Evolutionary conservation across 805 yeast genomes (phyloP).

Genomic region (Ogataea degrootiae): DNA sequence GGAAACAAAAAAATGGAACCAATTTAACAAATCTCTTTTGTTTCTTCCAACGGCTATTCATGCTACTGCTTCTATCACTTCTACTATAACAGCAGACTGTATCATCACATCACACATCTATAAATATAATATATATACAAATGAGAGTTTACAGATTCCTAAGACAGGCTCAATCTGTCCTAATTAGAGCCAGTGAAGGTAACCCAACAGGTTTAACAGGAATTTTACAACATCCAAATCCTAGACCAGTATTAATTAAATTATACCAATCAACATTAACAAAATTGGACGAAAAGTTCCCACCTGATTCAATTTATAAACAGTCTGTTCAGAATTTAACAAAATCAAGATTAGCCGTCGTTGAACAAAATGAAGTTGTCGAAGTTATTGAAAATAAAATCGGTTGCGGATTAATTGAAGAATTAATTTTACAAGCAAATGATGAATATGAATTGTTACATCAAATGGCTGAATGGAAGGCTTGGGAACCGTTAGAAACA

Average conservation of each 20-base stretch:
- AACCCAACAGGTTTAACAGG: constrained; percentile 83
- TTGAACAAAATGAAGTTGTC: constrained; percentile 54
- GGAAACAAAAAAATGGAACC: no score
- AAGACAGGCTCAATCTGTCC: constrained; percentile 40
- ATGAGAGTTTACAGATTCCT: constrained; percentile 33
- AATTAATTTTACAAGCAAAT: constrained; percentile 73
- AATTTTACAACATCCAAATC: constrained; percentile 72
- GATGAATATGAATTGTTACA: constrained; percentile 70
- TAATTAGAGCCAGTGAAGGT: constrained; percentile 56
- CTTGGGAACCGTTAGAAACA: constrained; percentile 79
- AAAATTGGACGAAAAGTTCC: constrained; percentile 56
- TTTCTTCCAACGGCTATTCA: no score
- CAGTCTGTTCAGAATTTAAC: constrained; percentile 72
- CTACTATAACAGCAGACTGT: no score
- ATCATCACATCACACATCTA: no score
- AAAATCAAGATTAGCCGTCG: constrained; percentile 60
- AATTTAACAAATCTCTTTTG: no score
- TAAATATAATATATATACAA: neutral
- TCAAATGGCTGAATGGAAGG: constrained; percentile 63
- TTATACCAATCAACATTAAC: constrained; percentile 67
- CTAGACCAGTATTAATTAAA: constrained; percentile 71
- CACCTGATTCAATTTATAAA: constrained; percentile 68
- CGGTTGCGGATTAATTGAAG: constrained; percentile 83
- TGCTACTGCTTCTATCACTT: no score
- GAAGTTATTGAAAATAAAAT: constrained; percentile 67